phyloP scores from a whole-genome alignment of 2,329 filamentous ascomycete species.

The Metarhizium sp. region DNA sequence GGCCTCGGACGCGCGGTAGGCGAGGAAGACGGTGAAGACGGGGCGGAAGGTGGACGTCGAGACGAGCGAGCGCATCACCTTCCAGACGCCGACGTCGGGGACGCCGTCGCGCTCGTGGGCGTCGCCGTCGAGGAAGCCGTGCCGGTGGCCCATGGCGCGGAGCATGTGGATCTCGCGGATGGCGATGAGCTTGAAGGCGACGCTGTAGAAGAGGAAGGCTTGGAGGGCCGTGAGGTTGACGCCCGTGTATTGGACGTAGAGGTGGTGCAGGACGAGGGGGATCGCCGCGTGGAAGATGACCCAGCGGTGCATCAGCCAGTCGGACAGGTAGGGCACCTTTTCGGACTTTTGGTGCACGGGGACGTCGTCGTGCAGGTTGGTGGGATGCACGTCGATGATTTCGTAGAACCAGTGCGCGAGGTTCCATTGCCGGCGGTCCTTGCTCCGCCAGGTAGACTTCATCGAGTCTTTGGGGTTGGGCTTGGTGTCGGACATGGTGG shows the following conservation, averaged over 20 bases:
- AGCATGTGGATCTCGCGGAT: conserved; percentile 21
- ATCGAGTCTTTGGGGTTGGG: conserved; percentile 12
- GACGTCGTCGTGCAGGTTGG: conserved; percentile 6
- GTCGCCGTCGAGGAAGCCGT: conserved; percentile 16
- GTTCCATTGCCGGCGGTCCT: conserved; percentile 9
- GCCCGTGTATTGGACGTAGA: conserved; percentile 6
- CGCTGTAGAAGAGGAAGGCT: conserved; percentile 16
- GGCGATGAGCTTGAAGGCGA: conserved; percentile 21
- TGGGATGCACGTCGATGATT: conserved; percentile 7
- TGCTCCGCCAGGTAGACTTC: conserved; percentile 12
- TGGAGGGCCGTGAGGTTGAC: conserved; percentile 5
- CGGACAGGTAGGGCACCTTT: conserved; percentile 19
- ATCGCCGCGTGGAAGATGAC: conserved; percentile 19
- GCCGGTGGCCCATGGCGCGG: conserved; percentile 18
- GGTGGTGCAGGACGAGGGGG: conserved; percentile 16
- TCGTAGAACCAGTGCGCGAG: conserved; percentile 11
- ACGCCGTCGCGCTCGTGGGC: conserved; percentile 23
- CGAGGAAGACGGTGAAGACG: conserved; percentile 14
- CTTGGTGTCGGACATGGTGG: neutral
- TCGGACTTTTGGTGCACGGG: conserved; percentile 24
- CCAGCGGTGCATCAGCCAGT: conserved; percentile 20
- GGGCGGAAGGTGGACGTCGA: conserved; percentile 14
- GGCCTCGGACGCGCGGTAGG: conserved; percentile 10
- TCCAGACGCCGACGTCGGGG: conserved; percentile 19
- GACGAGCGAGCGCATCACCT: conserved; percentile 7